Evolutionary conservation across 2,329 filamentous ascomycete species (phyloP).

Genomic region (Chaetomiaceae sp.): DNA sequence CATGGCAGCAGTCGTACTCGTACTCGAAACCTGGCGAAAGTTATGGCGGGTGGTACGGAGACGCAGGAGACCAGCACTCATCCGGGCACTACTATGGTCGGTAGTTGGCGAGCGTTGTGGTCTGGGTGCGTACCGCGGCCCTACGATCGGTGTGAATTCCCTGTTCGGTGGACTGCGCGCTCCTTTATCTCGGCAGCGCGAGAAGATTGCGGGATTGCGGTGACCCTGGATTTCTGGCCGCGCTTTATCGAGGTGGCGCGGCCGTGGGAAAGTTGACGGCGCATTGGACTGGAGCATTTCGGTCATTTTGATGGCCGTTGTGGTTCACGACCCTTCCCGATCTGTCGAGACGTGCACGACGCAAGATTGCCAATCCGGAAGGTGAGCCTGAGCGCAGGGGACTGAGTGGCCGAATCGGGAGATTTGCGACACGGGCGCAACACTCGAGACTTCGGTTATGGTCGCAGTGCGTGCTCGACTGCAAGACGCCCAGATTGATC

Average conservation of each 20-base stretch:
- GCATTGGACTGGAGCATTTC: background rate
- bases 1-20: constrained; percentile 45
- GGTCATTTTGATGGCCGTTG: constrained; percentile 10
- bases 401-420: constrained; percentile 20
- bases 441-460: constrained; percentile 22
- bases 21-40: constrained; percentile 37
- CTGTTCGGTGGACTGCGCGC: background rate
- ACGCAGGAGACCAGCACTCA: constrained; percentile 26
- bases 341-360: constrained; percentile 17
- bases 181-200: background rate
- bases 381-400: constrained; percentile 25
- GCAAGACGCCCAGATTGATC: constrained; percentile 1
- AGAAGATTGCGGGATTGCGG: no score
- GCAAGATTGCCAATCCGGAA: constrained; percentile 22
- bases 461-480: background rate
- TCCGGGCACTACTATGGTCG: constrained; percentile 33
- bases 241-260: background rate
- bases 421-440: constrained; percentile 27
- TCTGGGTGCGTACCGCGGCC: background rate
- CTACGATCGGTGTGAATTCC: background rate
- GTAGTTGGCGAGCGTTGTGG: constrained; percentile 20
- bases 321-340: constrained; percentile 11
- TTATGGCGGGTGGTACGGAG: constrained; percentile 39
- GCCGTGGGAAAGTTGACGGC: background rate
- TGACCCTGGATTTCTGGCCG: background rate